Base-by-base conservation (phyloP, 1,139 yeast species). In the Nakaseomyces delphensis region DNA sequence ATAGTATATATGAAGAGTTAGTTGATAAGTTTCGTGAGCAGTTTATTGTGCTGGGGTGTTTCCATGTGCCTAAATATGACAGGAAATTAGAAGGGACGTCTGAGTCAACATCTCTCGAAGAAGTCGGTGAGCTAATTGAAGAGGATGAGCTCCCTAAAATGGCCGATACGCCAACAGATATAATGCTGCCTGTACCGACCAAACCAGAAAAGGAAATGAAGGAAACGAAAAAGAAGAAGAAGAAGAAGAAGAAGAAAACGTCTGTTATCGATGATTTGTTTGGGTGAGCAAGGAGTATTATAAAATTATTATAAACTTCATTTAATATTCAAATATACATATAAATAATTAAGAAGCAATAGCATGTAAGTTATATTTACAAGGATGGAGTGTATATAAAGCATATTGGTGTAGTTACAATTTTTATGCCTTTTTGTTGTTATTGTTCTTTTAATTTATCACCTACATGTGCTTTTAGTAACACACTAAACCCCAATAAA, bases 231-330 rank as follows among this genome's bases (percentile, higher is more conserved):
- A 53, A 57, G 45, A 60, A 63, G 49, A 65, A 64, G 49, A 70
- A 65, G 57, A 70, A 68, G 55, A 70, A 66, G 48, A 70, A 67
- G 52, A 72, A 66, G 56, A 61, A 63, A 37, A 70, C 64, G 47
- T 68, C 69, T 30, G 79, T 73, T 4, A 78, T 78, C 38, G 83
- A 77, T 55, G 76, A 71, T 53, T 74, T 79, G 18, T 79, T 79
- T 60, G 79, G 79, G 3, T 65, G 43, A 46, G 31, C n/a, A n/a
- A n/a, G n/a, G n/a, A n/a, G n/a, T n/a, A n/a, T n/a, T n/a, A n/a
- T n/a, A n/a, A n/a, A n/a, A n/a, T n/a, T n/a, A n/a, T n/a, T n/a
- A n/a, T n/a, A n/a, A n/a, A n/a, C n/a, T n/a, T n/a, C n/a, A n/a
- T n/a, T n/a, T n/a, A n/a, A 19, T 31, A 8, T 21, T 33, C 35